These are phyloP conservation scores for Sarocladiaceae sp. DNA, from an alignment of 2,329 filamentous ascomycete species.

Conservation along the genomic window DNA sequence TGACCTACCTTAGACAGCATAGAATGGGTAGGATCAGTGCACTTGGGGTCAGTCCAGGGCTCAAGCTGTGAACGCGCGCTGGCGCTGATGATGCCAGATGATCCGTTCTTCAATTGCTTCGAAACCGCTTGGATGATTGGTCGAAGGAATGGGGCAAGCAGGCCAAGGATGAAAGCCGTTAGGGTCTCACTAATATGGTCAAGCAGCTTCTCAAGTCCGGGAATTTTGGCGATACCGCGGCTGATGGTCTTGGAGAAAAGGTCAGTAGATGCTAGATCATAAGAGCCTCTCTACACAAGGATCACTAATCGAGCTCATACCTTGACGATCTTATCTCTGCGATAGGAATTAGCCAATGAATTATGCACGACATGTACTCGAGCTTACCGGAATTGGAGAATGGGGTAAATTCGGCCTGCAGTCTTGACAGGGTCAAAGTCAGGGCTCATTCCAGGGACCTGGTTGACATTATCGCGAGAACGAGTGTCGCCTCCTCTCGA, in stretches of 20 bases:
- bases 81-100: constrained; percentile 60
- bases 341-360: neutral
- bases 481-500: constrained; percentile 27
- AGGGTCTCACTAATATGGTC: constrained; percentile 92
- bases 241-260: constrained; percentile 51
- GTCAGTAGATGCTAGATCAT: neutral
- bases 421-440: constrained; percentile 74
- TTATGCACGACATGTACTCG: neutral
- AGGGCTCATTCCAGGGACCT: constrained; percentile 68
- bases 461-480: constrained; percentile 41
- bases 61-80: constrained; percentile 71
- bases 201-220: constrained; percentile 81
- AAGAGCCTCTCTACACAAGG: too few relatives aligned
- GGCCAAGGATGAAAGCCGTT: constrained; percentile 83
- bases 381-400: constrained; percentile 68
- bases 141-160: constrained; percentile 85
- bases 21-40: constrained; percentile 74
- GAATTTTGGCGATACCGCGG: constrained; percentile 82
- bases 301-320: constrained; percentile 21
- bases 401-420: constrained; percentile 82
- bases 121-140: constrained; percentile 87
- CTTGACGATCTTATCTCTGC: constrained; percentile 76
- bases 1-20: constrained; percentile 60
- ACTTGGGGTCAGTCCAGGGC: constrained; percentile 70
- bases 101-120: constrained; percentile 78